Conservation (phyloP, 2,329 filamentous ascomycete species). For the Rhinocladiella mackenziei region DNA sequence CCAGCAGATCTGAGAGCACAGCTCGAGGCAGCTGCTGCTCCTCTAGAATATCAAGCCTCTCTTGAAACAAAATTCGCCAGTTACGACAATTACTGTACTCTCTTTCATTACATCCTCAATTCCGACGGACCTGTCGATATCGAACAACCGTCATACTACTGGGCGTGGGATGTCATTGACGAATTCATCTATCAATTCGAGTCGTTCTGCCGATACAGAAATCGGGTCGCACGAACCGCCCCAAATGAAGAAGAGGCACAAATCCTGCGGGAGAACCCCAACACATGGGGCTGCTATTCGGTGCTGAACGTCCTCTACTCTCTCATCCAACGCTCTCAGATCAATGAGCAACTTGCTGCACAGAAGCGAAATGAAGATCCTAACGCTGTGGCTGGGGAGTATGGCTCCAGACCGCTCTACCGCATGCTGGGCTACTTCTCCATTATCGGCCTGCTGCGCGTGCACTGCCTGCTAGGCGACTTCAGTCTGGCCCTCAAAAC, state of each 20-base stretch:
- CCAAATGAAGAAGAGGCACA: conserved; percentile 89
- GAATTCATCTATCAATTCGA: conserved; percentile 99
- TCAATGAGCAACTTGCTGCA: conserved; percentile 92
- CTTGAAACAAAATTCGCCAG: conserved; percentile 97
- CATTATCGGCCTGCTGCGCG: conserved; percentile 92
- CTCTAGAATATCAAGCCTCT: conserved; percentile 91
- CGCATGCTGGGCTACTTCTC: conserved; percentile 99
- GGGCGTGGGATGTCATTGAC: conserved; percentile 99
- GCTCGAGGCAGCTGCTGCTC: conserved; percentile 85
- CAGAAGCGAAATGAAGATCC: conserved; percentile 93
- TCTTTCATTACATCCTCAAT: conserved; percentile 99
- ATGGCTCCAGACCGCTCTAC: conserved; percentile 90
- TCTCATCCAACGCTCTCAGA: conserved; percentile 95
- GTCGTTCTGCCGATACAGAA: conserved; percentile 96
- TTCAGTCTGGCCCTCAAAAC: conserved; percentile 98
- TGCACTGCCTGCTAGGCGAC: conserved; percentile 94
- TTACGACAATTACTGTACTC: conserved; percentile 98
- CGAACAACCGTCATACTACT: conserved; percentile 95
- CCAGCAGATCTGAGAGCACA: conserved; percentile 89
- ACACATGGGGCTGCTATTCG: conserved; percentile 99
- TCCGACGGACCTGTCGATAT: conserved; percentile 97
- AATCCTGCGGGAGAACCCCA: conserved; percentile 90
- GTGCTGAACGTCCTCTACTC: conserved; percentile 99
- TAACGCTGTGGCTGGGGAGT: conserved; percentile 83
- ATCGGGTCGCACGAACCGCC: conserved; percentile 74